Evolutionary conservation across 306 rosid genomes (phyloP), one percentile per base, ranked within the genome.

Genomic region (Cucurbita maxima): DNA sequence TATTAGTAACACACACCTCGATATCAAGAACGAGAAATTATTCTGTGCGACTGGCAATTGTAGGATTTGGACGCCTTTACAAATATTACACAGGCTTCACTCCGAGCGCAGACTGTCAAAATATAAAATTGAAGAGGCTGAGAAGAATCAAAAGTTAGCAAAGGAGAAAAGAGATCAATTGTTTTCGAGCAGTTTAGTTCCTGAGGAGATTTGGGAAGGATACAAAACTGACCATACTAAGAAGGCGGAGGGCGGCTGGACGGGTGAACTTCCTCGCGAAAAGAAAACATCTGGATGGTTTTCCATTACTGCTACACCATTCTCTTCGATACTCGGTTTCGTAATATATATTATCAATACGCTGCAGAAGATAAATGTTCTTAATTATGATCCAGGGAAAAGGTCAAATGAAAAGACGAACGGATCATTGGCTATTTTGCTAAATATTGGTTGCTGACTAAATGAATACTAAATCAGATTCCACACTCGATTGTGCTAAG

Each of bases 261-360:
- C 97, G 83, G 22, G 96, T 95, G 81, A 95, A 95, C 75, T 95
- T 95, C 77, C 97, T 80, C 0, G 97, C 97, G 25, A 95, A 95
- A 82, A 95, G 97, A 79, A 95, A 95, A 80, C 99, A 95, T 5
- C 82, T 77, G 30, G 97, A 87, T n/a, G 97, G 91, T 74, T 88
- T 91, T 12, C 90, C 96, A 85, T 85, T 86, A 81, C 96, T 91
- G 71, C 81, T 84, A 82, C 97, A 95, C 99, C 97, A 95, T 81
- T 95, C 99, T 84, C 91, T 86, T 73, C 99, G 80, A 80, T 95
- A 86, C 80, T 95, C 99, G 5, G 99, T 95, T 77, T 95, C 97
- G 0, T 91, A 91, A 76, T 95, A 86, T 72, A 95, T 87, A 84
- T 91, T 91, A 82, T 95, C 96, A 76, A 91, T 80, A 57, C 79